Percentiles rank a stretch among this genome's conserved stretches.
These are phyloP conservation scores for Blastosporella zonata DNA, from an alignment of 1,284 basidiomycete species.

Conservation along the genomic window DNA sequence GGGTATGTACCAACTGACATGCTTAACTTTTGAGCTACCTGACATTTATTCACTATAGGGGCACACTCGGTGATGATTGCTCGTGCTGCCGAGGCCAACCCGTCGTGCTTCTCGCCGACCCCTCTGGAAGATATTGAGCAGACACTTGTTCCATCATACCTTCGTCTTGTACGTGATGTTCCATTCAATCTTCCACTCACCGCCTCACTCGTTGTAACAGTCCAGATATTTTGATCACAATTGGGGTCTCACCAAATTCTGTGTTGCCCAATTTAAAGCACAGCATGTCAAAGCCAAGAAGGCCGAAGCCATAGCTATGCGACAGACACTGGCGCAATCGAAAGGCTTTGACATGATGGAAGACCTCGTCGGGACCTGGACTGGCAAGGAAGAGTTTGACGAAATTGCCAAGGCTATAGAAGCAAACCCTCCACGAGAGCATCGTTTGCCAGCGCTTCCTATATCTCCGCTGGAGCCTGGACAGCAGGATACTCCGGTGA, in stretches of 20 bases:
- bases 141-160: slow-evolving; percentile 72
- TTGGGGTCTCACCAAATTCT: slow-evolving; percentile 91
- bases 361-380: slow-evolving; percentile 54
- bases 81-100: slow-evolving; percentile 90
- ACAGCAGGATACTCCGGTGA: slow-evolving; percentile 8
- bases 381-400: slow-evolving; percentile 57
- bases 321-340: slow-evolving; percentile 54
- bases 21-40: slow-evolving; percentile 1
- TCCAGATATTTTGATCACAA: slow-evolving; percentile 73
- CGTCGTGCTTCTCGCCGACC: slow-evolving; percentile 76
- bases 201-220: slow-evolving; percentile 28
- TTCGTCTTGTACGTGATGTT: slow-evolving; percentile 62
- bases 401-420: slow-evolving; percentile 55
- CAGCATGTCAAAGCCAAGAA: slow-evolving; percentile 54
- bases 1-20: slow-evolving; percentile 38
- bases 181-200: neutral
- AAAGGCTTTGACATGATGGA: slow-evolving; percentile 67
- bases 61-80: slow-evolving; percentile 97
- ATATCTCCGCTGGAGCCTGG: slow-evolving; percentile 6
- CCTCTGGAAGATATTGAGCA: slow-evolving; percentile 71
- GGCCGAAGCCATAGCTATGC: slow-evolving; percentile 54
- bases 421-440: slow-evolving; percentile 36
- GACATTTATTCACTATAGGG: slow-evolving; percentile 42
- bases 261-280: slow-evolving; percentile 77
- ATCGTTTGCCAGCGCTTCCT: slow-evolving; percentile 28